Percentiles rank a stretch among this genome's conserved stretches.
Evolutionary conservation across 768 basidiomycete species (phyloP).

Genomic region (Phaeotremella skinneri): DNA sequence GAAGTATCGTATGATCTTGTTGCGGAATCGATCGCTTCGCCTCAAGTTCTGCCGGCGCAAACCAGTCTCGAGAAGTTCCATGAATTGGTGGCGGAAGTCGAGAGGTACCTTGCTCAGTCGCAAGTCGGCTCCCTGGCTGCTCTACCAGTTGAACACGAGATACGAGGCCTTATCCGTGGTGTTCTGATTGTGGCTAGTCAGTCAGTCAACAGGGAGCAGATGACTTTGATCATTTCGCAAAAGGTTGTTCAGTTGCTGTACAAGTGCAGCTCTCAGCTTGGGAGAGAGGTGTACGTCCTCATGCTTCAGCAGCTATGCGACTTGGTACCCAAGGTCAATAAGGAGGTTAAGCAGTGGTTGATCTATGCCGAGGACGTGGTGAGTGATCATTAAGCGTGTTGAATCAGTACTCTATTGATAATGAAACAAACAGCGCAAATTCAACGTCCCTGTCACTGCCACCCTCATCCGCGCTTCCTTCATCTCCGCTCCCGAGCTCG

Average conservation of each 20-base stretch:
- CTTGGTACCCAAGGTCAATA: constrained; percentile 84
- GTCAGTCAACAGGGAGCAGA: constrained; percentile 74
- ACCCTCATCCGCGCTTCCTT: constrained; percentile 81
- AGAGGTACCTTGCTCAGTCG: constrained; percentile 73
- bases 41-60: constrained; percentile 56
- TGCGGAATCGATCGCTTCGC: constrained; percentile 29
- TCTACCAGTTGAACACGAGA: constrained; percentile 78
- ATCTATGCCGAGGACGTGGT: constrained; percentile 96
- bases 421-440: constrained; percentile 69
- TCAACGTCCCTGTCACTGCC: constrained; percentile 89
- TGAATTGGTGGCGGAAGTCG: constrained; percentile 64
- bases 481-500: constrained; percentile 71
- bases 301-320: constrained; percentile 85
- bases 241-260: constrained; percentile 94
- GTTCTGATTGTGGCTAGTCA: constrained; percentile 78
- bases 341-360: constrained; percentile 95
- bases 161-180: constrained; percentile 78
- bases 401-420: constrained; percentile 8
- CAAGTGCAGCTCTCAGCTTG: constrained; percentile 79
- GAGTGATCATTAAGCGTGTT: constrained; percentile 38
- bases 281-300: constrained; percentile 87
- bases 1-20: constrained; percentile 17
- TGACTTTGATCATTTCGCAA: constrained; percentile 88
- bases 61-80: constrained; percentile 87
- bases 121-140: constrained; percentile 67